These are phyloP conservation scores for Pyrenochaeta sp. DNA, from an alignment of 2,329 filamentous ascomycete genomes.

Conservation along the genomic window DNA sequence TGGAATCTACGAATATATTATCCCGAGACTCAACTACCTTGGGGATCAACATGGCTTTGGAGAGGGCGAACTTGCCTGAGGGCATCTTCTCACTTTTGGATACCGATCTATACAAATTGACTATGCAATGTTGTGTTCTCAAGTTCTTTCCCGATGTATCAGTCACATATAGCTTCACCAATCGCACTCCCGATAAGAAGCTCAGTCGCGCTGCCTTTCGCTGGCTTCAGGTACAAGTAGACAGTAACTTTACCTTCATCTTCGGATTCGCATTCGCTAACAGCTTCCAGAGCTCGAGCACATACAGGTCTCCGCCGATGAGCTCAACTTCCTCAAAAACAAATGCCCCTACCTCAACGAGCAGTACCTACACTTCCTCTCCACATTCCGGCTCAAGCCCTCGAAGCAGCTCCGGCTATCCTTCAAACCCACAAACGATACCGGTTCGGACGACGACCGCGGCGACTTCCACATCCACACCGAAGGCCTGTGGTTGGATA, in stretches of 20 bases:
- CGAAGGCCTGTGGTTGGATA: conserved; percentile 88
- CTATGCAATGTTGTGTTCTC: conserved; percentile 90
- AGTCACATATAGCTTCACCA: conserved; percentile 94
- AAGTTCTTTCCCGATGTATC: conserved; percentile 85
- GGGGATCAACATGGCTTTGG: conserved; percentile 31
- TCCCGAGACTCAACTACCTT: conserved; percentile 3
- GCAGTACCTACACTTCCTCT: conserved; percentile 82
- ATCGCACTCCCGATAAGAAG: conserved; percentile 93
- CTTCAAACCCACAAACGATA: conserved; percentile 67
- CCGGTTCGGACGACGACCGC: conserved; percentile 68
- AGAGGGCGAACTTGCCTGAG: conserved; percentile 43
- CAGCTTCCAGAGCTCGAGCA: conserved; percentile 74
- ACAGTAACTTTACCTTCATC: conserved; percentile 61
- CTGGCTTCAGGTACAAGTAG: conserved; percentile 86
- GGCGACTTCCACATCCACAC: conserved; percentile 82
- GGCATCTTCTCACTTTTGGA: conserved; percentile 58
- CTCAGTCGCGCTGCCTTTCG: conserved; percentile 81
- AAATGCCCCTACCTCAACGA: conserved; percentile 82
- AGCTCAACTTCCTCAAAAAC: conserved; percentile 78
- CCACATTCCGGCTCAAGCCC: conserved; percentile 81
- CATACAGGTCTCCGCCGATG: conserved; percentile 79
- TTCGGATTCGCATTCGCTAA: conserved; percentile 10
- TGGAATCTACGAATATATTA: not conserved
- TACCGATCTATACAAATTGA: conserved; percentile 88
- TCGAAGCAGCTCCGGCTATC: conserved; percentile 78